A percentile compares a stretch with the other conserved stretches of the same genome.
These are phyloP conservation scores for Sporothrix humicola DNA, from an alignment of 2,329 filamentous ascomycete genomes.

Conservation along the genomic window DNA sequence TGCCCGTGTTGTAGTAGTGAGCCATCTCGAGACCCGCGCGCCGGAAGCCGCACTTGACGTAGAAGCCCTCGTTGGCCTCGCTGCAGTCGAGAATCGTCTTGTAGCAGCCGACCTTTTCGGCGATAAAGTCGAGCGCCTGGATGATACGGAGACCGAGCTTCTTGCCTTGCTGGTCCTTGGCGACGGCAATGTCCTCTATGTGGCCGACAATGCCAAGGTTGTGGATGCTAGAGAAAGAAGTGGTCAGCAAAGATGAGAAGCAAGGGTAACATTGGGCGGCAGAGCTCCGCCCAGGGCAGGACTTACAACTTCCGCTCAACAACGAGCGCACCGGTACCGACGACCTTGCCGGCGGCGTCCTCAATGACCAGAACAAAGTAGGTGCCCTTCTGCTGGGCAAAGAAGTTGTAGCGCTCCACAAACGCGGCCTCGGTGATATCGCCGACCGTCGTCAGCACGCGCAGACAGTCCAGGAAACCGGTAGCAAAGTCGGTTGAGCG, in stretches of 20 bases:
- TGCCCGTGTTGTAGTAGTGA: conserved; percentile 75
- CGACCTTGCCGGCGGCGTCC: conserved; percentile 69
- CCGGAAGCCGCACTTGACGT: conserved; percentile 96
- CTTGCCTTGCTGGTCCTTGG: conserved; percentile 95
- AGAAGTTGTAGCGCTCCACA: conserved; percentile 81
- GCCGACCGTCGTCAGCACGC: conserved; percentile 90
- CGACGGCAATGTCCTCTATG: conserved; percentile 96
- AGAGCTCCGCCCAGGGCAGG: background rate
- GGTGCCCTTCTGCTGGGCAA: conserved; percentile 71
- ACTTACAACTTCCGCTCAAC: conserved; percentile 92
- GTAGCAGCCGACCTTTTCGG: conserved; percentile 89
- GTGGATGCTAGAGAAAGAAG: conserved; percentile 65
- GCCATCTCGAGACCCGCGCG: conserved; percentile 95
- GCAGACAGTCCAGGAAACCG: conserved; percentile 89
- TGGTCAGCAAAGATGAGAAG: background rate
- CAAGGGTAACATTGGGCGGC: background rate
- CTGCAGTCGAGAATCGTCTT: conserved; percentile 97
- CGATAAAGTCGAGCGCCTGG: conserved; percentile 88
- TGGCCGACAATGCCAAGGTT: conserved; percentile 84
- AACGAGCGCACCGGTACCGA: conserved; percentile 88
- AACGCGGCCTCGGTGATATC: conserved; percentile 79
- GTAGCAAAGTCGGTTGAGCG: conserved; percentile 76
- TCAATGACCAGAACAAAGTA: conserved; percentile 90
- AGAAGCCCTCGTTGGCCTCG: conserved; percentile 95
- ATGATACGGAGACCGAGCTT: conserved; percentile 92